A percentile compares a stretch with the other conserved stretches of the same genome.
These are phyloP conservation scores for Solanum neorickii DNA, from an alignment of 257 asterid species.

Conservation along the genomic window DNA sequence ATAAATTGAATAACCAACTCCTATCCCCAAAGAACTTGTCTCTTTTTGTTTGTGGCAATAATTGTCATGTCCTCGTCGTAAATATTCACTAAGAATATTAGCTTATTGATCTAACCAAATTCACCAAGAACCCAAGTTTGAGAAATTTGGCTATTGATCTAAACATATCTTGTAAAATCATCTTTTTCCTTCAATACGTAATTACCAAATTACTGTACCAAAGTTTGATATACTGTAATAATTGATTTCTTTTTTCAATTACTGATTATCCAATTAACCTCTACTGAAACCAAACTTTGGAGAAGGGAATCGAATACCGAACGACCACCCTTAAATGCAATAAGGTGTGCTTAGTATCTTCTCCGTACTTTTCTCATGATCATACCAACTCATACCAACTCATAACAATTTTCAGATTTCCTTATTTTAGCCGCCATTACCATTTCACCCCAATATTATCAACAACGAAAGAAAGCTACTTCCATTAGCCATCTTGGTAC, in stretches of 20 bases:
- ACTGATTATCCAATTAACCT: background rate
- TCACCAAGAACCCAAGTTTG: background rate
- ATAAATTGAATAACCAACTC: background rate
- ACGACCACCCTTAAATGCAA: background rate
- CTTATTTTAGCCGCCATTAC: background rate
- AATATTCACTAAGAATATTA: background rate
- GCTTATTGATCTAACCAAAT: background rate
- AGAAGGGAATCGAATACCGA: background rate
- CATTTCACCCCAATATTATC: background rate
- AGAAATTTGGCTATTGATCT: background rate
- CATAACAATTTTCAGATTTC: background rate
- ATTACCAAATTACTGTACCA: background rate
- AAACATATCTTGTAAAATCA: background rate
- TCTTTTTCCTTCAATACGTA: background rate
- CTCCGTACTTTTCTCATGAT: background rate
- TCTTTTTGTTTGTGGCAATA: background rate
- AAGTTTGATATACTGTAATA: background rate
- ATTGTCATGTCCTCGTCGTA: background rate
- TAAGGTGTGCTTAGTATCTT: background rate
- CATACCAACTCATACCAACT: background rate
- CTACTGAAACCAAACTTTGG: background rate
- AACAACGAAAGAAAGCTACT: background rate
- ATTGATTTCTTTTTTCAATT: background rate
- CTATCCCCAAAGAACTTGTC: background rate
- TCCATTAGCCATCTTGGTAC: background rate